phyloP scores from a whole-genome alignment of 441 rosid genomes.

The Erodium trifolium region DNA sequence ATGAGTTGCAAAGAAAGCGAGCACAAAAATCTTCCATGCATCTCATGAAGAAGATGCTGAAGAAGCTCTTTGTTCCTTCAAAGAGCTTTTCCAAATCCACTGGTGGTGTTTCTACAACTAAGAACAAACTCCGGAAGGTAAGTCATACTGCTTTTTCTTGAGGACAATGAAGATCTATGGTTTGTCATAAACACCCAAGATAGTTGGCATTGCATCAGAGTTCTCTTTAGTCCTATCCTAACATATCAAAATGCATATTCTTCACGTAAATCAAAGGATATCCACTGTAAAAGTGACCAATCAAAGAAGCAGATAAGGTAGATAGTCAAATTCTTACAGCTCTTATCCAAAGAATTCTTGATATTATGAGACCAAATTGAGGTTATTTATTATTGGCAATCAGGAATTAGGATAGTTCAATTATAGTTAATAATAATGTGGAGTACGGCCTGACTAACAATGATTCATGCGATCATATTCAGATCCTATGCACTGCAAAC shows the following conservation, averaged over 20 bases:
- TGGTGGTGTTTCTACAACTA: background rate
- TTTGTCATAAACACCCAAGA: background rate
- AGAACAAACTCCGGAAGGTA: slow-evolving; percentile 9
- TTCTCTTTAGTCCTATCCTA: background rate
- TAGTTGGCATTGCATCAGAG: background rate
- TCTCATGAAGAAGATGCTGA: slow-evolving; percentile 3
- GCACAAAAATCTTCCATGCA: background rate
- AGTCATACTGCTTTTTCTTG: background rate
- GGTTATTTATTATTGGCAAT: background rate
- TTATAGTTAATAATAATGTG: background rate
- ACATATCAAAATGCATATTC: background rate
- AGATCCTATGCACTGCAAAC: background rate
- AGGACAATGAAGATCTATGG: background rate
- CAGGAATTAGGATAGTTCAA: background rate
- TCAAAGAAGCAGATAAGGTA: background rate
- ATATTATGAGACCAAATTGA: background rate
- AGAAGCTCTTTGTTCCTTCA: slow-evolving; percentile 2
- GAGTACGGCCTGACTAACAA: background rate
- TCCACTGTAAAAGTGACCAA: background rate
- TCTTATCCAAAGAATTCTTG: background rate
- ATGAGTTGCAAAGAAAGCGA: background rate
- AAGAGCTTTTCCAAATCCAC: slow-evolving; percentile 3
- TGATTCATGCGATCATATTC: background rate
- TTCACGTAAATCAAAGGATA: background rate
- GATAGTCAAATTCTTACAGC: background rate